Percentiles rank a stretch among this genome's conserved stretches.
Conservation (phyloP, 306 rosid species). For the Datisca glomerata region DNA sequence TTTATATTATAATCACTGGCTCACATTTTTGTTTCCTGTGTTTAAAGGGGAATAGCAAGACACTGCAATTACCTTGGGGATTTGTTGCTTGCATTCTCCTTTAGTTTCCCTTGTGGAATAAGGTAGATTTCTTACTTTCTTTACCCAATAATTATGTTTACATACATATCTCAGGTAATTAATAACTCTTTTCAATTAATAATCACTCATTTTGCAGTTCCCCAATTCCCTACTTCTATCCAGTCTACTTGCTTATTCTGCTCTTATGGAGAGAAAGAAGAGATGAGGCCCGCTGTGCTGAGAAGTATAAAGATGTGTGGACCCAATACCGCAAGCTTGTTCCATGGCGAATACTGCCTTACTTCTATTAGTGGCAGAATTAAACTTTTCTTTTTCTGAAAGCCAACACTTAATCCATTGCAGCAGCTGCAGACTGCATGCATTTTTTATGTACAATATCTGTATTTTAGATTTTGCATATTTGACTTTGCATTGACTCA, state of each 20-base stretch:
- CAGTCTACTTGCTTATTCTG: constrained; percentile 82
- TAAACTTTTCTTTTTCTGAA: too few relatives aligned
- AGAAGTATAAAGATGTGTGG: constrained; percentile 84
- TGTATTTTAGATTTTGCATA: too few relatives aligned
- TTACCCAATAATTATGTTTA: constrained; percentile 1
- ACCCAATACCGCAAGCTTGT: constrained; percentile 53
- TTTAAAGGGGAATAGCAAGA: constrained; percentile 84
- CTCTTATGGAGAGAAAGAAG: constrained; percentile 88
- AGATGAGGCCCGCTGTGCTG: constrained; percentile 90
- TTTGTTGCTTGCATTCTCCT: constrained; percentile 83
- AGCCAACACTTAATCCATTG: too few relatives aligned
- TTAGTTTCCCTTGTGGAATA: constrained; percentile 92
- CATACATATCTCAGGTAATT: background rate
- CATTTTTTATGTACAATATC: too few relatives aligned
- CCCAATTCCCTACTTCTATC: constrained; percentile 87
- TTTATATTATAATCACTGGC: background rate
- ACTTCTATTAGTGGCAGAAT: constrained; percentile 35
- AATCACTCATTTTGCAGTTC: constrained; percentile 50
- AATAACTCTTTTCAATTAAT: background rate
- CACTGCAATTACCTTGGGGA: constrained; percentile 96
- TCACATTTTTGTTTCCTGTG: constrained; percentile 9
- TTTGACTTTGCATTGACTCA: too few relatives aligned
- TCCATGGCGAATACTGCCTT: constrained; percentile 94
- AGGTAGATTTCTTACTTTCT: constrained; percentile 36
- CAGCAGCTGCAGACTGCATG: too few relatives aligned